Base-by-base conservation (phyloP, 495 filamentous ascomycete genomes). In the Beverwykella pulmonaria region DNA sequence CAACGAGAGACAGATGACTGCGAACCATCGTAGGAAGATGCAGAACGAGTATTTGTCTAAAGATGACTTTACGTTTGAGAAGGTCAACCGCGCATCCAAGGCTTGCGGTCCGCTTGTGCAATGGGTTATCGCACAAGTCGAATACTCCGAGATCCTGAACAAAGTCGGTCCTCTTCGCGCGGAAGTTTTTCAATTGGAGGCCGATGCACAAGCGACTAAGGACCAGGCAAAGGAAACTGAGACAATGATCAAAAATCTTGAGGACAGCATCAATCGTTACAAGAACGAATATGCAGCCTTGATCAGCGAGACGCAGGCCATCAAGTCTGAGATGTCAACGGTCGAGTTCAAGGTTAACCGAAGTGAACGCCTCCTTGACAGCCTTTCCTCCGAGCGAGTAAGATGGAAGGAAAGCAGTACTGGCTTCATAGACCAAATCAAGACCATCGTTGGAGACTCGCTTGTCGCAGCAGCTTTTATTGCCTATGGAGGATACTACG, bases 271-370 rank as follows among this genome's bases (percentile, higher is more conserved):
- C 74, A 89, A 88, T 23, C 90, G 84, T n/a, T 98, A 98, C 86
- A 98, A 97, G 82, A 86, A 85, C 6, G 95, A 99, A 79, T 99
- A 99, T 71, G 94, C 94, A 46, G 86, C 90, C 15, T 85, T 99
- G 61, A 97, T 99, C 75, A 96, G 92, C 74, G 90, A 99, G 79
- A 98, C 95, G 0, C 91, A 98, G 74, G 89, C 92, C 12, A 97
- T 99, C 84, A 97, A 97, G 79, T 81, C 89, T 0, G 94, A 99
- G 78, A 98, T 99, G 94, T 84, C 87, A 52, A 84, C 91, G 7
- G 95, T 99, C 9, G 90, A 99, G 74, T 96, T 90, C 82, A 99
- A 99, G 82, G 94, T 99, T 57, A 90, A 98, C 75, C 87, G 94
- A 75, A 97, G 93, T 78, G 89, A 97, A 39, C 90, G 92, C 71